A percentile compares a stretch with the other conserved stretches of the same genome.
phyloP scores from a whole-genome alignment of 345 rosid genomes.

The Brassica napus region DNA sequence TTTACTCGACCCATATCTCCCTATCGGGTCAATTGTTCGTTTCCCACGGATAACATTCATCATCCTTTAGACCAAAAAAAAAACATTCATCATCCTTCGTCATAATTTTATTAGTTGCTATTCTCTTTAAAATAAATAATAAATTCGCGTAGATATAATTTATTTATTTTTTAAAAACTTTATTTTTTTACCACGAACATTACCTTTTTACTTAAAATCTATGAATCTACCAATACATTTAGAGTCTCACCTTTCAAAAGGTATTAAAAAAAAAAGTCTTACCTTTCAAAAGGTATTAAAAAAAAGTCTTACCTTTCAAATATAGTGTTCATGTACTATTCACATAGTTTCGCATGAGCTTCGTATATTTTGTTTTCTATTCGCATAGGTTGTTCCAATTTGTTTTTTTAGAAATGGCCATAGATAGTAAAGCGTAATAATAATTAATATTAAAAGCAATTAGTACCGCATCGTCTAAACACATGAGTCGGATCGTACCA shows the following conservation, averaged over 20 bases:
- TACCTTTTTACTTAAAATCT: neutral
- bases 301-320: neutral
- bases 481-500: neutral
- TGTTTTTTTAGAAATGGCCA: neutral
- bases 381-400: neutral
- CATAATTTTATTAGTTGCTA: neutral
- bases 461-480: slow-evolving; percentile 2
- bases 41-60: slow-evolving; percentile 14
- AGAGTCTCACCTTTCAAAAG: too few relatives aligned
- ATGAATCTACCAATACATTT: neutral
- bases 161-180: too few relatives aligned
- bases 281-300: too few relatives aligned
- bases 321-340: neutral
- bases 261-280: too few relatives aligned
- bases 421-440: neutral
- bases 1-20: neutral
- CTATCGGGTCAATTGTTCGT: slow-evolving; percentile 3
- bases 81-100: slow-evolving; percentile 9
- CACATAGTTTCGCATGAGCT: neutral
- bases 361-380: neutral
- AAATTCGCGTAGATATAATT: too few relatives aligned
- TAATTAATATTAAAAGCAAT: neutral
- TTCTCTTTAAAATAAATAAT: neutral
- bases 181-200: neutral
- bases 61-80: too few relatives aligned